A percentile compares a stretch with the other conserved stretches of the same genome.
Conservation (phyloP, 371 early-diverging fungal species). For the Mortierella sp. region DNA sequence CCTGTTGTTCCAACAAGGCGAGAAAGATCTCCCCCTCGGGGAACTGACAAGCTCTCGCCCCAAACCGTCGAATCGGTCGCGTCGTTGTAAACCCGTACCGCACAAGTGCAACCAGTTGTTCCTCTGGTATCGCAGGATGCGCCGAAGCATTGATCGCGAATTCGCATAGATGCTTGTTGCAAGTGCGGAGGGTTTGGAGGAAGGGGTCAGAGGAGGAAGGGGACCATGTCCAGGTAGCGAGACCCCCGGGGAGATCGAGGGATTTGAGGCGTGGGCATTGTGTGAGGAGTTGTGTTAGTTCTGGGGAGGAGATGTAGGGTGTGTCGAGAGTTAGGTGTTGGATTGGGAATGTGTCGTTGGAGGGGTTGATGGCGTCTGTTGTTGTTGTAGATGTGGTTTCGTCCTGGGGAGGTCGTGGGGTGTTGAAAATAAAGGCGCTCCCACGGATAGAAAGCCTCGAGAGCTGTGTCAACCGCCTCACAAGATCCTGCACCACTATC, state of each 20-base stretch:
- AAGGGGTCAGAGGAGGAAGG: constrained; percentile 12
- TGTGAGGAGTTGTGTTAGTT: constrained; percentile 15
- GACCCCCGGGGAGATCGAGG: constrained; percentile 33
- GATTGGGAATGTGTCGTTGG: constrained; percentile 7
- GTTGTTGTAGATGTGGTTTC: neutral
- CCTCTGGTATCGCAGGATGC: constrained; percentile 17
- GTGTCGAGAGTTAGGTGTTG: constrained; percentile 29
- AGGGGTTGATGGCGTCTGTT: neutral
- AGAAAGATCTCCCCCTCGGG: neutral
- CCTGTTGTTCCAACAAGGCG: neutral
- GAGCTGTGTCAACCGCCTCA: constrained; percentile 18
- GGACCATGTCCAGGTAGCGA: constrained; percentile 26
- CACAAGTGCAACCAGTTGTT: constrained; percentile 19
- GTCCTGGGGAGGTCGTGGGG: neutral
- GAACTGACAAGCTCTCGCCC: constrained; percentile 25
- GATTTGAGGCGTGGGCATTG: constrained; percentile 33
- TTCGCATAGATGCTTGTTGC: constrained; percentile 16
- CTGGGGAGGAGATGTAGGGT: constrained; percentile 12
- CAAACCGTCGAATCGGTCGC: constrained; percentile 18
- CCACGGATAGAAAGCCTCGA: constrained; percentile 28
- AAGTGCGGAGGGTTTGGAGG: neutral
- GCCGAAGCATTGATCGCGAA: constrained; percentile 38
- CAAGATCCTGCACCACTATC: constrained; percentile 17
- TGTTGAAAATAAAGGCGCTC: constrained; percentile 28
- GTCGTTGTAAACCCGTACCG: neutral